Percentiles rank a stretch among this genome's conserved stretches.
These are phyloP conservation scores for Aspergillus melleus DNA, from an alignment of 2,329 filamentous ascomycete species.

Conservation along the genomic window DNA sequence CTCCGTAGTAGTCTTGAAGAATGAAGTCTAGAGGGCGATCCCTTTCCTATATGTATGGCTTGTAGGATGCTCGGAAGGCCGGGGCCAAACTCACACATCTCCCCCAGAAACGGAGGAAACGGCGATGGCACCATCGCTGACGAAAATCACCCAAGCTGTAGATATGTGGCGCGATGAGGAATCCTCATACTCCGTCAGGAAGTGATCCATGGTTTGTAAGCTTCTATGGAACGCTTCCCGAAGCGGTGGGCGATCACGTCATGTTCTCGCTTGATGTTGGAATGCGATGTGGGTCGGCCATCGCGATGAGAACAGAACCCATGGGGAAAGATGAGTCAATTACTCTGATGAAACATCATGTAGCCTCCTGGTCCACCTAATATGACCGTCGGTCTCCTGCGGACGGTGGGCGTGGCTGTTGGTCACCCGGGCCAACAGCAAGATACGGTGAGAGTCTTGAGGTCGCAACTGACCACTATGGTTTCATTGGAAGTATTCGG, in stretches of 20 bases:
- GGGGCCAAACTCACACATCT: conserved; percentile 12
- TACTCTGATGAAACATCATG: not conserved
- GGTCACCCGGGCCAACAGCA: not conserved
- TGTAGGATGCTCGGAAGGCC: not conserved
- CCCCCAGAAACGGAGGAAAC: conserved; percentile 14
- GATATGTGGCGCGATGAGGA: not conserved
- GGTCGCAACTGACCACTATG: not conserved
- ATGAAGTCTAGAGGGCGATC: not conserved
- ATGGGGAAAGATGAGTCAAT: not conserved
- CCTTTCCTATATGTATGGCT: not conserved
- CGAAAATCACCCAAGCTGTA: conserved; percentile 26
- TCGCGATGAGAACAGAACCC: not conserved
- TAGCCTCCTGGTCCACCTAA: not conserved
- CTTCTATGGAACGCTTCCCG: not conserved
- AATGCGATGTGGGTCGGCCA: not conserved
- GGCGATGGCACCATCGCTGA: conserved; percentile 32
- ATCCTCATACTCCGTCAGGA: not conserved
- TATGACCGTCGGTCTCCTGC: not conserved
- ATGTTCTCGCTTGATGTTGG: not conserved
- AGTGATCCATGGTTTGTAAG: not conserved
- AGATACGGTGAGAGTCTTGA: not conserved
- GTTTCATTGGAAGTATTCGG: not conserved
- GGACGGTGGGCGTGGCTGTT: too few species aligned
- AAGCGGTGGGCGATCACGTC: conserved; percentile 5
- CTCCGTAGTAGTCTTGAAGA: not conserved